Evolutionary conservation across 805 yeast species (phyloP), one percentile per base, ranked within the genome.

Genomic region (Brettanomyces sp.): DNA sequence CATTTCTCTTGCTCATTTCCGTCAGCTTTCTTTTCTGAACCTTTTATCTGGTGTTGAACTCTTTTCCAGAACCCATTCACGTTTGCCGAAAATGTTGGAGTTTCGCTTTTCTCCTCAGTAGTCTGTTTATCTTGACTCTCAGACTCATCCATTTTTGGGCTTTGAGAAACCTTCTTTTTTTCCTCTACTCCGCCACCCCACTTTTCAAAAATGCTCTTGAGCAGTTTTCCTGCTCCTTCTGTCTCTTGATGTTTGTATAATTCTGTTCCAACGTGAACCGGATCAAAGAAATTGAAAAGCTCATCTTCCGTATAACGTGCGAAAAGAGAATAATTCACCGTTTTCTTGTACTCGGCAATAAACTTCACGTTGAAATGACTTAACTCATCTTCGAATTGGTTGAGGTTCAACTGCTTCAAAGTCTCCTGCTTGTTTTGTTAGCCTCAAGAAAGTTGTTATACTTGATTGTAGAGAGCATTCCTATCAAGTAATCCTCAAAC

Each of bases 401-500:
- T 51, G 40, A 59, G 46, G 22, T 55, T 53, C 28, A 57, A 42
- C 22, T 52, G 51, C n/a, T 47, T 48, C 24, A 53, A 36, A 5
- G 50, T 45, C 36, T 55, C 53, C 42, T 49, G 42, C 44, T 66
- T 66, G 42, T 66, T 67, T 44, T 57, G 3, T 56, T 25, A 3
- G 39, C 33, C 9, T 25, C 60, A 9, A 75, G 53, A 56, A 82
- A 87, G 43, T 73, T 78, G 52, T 75, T 75, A 54, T 81, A 85
- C 61, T 95, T 84, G 22, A 77, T 79, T 24, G 85, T 73, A 0
- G 95, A 71, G 23, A 91, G 60, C 51, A 93, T 61, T 9, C 95
- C 87, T 48, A 84, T 74, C 24, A 90, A 64, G 58, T 93, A 93
- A 56, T 90, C 97, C 58, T 93, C 99, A 63, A 91, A 90, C 56